Evolutionary conservation across 164 flowering plant genomes (phyloP), one percentile per base, ranked within the genome.

Genomic region (Kalanchoe fedtschenkoi): DNA sequence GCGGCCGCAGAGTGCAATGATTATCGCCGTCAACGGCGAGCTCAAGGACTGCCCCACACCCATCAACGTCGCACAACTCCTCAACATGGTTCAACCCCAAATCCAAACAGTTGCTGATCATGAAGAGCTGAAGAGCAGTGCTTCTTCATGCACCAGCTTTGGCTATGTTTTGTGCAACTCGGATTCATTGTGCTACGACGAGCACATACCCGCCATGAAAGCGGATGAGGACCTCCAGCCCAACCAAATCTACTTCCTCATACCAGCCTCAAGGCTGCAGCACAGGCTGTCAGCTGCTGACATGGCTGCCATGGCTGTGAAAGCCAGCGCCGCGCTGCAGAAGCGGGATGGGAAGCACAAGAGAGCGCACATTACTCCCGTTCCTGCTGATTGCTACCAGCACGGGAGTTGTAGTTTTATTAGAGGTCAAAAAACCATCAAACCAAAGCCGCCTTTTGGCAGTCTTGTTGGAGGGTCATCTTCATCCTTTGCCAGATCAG

Each of bases 261-360:
- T 86, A 6, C 80, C 83, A 0, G 34, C 5, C 2, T 65, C 73
- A 5, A 74, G 64, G 65, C 76, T 76, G 6, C 73, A 78, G 21
- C 30, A 69, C 44, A 74, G 68, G 0, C 53, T 86, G 6, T 33
- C 78, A 0, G 81, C 91, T 1, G 34, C 81, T 0, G 88, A 83
- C 19, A 86, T 83, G 88, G 91, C 87, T 0, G 83, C 83, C 1
- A 44, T 86, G 60, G 88, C 88, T 7, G 83, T 86, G 5, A 86
- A 75, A 56, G 91, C 91, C 7, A 76, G 77, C 68, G 22, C 64
- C 0, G 91, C 83, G 9, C 70, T 83, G 46, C 75, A 66, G 15
- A 66, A 19, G 37, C 32, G 62, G 35, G 26, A 19, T n/a, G 55
- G 34, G 14, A 28, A 68, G 15, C 41, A 60, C 37, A 71, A 57